A percentile compares a stretch with the other conserved stretches of the same genome.
These are phyloP conservation scores for Penicillium rolfsii DNA, from an alignment of 2,329 filamentous ascomycete genomes.

Conservation along the genomic window DNA sequence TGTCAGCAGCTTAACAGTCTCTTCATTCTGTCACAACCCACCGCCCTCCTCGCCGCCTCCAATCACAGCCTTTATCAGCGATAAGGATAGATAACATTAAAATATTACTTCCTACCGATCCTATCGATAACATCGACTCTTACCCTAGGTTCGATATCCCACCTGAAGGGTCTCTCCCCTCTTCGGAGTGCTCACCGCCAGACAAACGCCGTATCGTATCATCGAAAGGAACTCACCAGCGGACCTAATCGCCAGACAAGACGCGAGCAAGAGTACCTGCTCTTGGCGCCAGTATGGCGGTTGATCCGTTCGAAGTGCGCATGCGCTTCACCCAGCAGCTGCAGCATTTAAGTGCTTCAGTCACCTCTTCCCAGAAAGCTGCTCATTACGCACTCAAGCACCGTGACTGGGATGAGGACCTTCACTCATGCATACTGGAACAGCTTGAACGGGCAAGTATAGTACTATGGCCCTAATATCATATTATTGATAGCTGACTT, in stretches of 20 bases:
- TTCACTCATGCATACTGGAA: slow-evolving; percentile 96
- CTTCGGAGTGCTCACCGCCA: too few species aligned
- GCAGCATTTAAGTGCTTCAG: slow-evolving; percentile 86
- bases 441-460: slow-evolving; percentile 78
- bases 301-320: slow-evolving; percentile 95
- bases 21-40: background rate
- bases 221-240: too few species aligned
- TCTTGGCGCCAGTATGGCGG: slow-evolving; percentile 55
- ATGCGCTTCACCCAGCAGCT: slow-evolving; percentile 94
- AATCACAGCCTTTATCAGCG: background rate
- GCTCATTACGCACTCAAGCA: slow-evolving; percentile 94
- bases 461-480: background rate
- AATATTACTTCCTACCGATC: too few species aligned
- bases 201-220: too few species aligned
- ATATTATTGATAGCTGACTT: background rate
- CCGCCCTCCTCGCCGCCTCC: background rate
- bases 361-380: slow-evolving; percentile 86
- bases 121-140: too few species aligned
- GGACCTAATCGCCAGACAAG: too few species aligned
- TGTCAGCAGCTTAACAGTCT: background rate
- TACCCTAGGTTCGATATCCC: too few species aligned
- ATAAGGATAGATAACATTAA: too few species aligned
- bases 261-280: too few species aligned
- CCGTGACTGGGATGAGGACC: slow-evolving; percentile 91
- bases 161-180: too few species aligned